Base-by-base conservation (phyloP, 2,329 filamentous ascomycete species). In the Amauroascus verrucosus region DNA sequence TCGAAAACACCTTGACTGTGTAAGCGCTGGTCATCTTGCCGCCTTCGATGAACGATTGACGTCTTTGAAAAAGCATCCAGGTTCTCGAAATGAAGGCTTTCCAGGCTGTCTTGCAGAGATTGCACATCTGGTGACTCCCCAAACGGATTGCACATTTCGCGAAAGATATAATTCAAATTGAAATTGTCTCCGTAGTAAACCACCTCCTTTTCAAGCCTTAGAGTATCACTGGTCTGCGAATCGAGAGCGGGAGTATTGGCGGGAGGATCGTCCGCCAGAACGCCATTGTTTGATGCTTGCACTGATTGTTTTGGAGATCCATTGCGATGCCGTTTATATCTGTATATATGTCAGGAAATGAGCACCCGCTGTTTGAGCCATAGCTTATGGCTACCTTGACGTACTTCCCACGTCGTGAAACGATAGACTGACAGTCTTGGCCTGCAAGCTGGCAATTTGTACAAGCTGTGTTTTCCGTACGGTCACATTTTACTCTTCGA, bases 81-180 rank as follows among this genome's bases (percentile, higher is more conserved):
- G 6, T 56, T 50, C 9, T 56, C 54, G n/a, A 60, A 32, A 26
- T 63, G 61, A 18, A 64, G 56, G 33, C 56, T 54, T 24, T 62
- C 58, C 35, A 59, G 47, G 38, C 57, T 52, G 33, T 43, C 35
- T 20, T 51, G 35, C 9, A 30, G 44, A 6, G 58, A 49, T 16
- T 48, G 37, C 6, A 37, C 38, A 47, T 57, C 57, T 22, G 54
- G 32, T 14, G 53, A 30, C 24, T 48, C 48, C 8, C 53, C 47
- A 20, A 61, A 63, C 3, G 62, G 62, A 48, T 62, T 55, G 26
- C 60, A 58, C 48, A 64, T 59, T 45, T 63, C 56, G 43, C 56
- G 56, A 33, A 64, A 54, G 30, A 64, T 24, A 43, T 64, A 64
- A 33, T 61, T 60, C 11, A 63, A 47, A 50, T 63, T 63, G 13